Base-by-base conservation (phyloP, 176 grass and related monocot species). In the Canna indica region DNA sequence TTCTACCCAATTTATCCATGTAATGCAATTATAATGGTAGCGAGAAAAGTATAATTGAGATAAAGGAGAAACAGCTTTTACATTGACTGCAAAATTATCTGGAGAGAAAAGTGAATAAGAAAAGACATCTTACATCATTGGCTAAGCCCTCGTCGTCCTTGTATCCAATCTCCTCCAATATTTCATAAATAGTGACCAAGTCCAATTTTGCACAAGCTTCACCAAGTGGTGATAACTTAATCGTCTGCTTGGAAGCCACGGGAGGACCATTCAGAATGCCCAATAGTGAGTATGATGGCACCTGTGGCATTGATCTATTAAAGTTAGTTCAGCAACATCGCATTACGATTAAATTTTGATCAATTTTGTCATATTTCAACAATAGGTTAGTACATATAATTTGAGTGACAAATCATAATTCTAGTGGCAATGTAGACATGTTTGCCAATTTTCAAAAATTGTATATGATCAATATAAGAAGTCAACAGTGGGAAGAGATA, bases 191-290 rank as follows among this genome's bases (percentile, higher is more conserved):
- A 54, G 39, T 70, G 41, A 73, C 68, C 39, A 88, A 74, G 58
- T 96, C 83, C 57, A 75, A 75, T 73, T 50, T 80, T 24, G 88
- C 76, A 78, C 80, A 91, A 75, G 83, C 85, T 86, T 84, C 84
- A 65, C 76, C 91, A 34, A 64, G 41, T 74, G 83, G 70, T 42
- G 91, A 91, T 61, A 84, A 71, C 11, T 36, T 72, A 47, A 71
- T 28, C 25, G n/a, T 78, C 73, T 70, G 82, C 27, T 79, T 79
- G 14, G 81, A 24, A 2, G 22, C 78, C 70, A 59, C 73, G 32
- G 47, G 60, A 46, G 47, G 53, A 54, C 81, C 69, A 24, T 66
- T 64, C 47, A 71, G 76, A 65, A 96, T 82, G 22, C 87, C 83
- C 57, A 91, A 80, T 39, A 96, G 80, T 48, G 71, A 63, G 45